Evolutionary conservation across 306 rosid genomes (phyloP), one percentile per base, ranked within the genome.

Genomic region (Abrus precatorius): DNA sequence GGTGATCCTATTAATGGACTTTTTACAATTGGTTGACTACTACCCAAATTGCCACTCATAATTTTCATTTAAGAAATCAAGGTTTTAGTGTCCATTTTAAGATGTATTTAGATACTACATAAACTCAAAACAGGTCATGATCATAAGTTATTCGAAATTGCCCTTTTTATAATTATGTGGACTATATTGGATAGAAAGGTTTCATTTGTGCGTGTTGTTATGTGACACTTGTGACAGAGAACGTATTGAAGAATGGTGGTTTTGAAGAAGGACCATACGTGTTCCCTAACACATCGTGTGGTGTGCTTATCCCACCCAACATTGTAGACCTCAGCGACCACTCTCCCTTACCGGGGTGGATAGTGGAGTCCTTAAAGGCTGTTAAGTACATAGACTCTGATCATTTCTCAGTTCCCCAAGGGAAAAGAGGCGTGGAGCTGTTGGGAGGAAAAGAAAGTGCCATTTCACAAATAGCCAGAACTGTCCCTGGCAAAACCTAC

Each of bases 381-480:
- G 98, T 95, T 47, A 91, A 86, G 43, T 95, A 92, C 92, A 84
- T 95, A 45, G 98, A 95, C 82, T 87, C 95, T 0, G 74, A 43
- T 34, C 97, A 95, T 47, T 95, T 89, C 90, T 90, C 95, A 0
- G 97, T 95, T 0, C 98, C 98, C 0, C 56, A 85, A 67, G 97
- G 97, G 1, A 84, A 71, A 50, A 81, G 97, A 14, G 98, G 97
- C 0, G 91, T 95, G 8, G 98, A 95, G 76, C 88, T 95, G 0
- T 88, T 95, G 0, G 97, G 93, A 0, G 98, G 98, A 5, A 95
- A 95, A 86, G 98, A 95, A 47, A 95, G 98, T 12, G 98, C 97
- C 3, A 92, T 95, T 0, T 97, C 97, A 2, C 98, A 95, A 67
- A 78, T 95, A 1, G 97, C 85, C 38, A 84, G 98, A 34, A 95